Base-by-base conservation (phyloP, 2,329 filamentous ascomycete species). In the Phialophora expanda region DNA sequence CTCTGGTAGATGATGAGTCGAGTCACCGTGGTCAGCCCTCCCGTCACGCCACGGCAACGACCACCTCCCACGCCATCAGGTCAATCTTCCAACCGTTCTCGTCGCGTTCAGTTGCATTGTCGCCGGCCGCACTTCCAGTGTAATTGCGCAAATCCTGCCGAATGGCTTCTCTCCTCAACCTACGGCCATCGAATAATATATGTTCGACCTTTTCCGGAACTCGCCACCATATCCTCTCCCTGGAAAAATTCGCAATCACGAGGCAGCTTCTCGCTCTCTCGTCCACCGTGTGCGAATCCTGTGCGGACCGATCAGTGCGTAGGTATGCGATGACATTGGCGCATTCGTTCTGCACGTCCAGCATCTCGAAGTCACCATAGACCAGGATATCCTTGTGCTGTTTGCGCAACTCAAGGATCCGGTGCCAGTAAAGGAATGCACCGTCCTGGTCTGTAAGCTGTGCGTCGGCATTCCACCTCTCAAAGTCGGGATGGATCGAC, bases 351-450 rank as follows among this genome's bases (percentile, higher is more conserved):
- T 66, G 48, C 22, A 61, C 14, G 26, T 71, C 66, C 32, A 72
- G 56, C 69, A 71, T 71, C 41, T 70, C 56, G 53, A 72, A 71
- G 20, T 59, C 58, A 26, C 71, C 71, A 46, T 71, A 71, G 38
- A 71, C 83, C 64, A 91, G 86, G 8, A 87, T 74, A 51, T 87
- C 83, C 17, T 80, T 80, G 72, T 87, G 79, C 68, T 83, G 75
- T 75, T 86, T 87, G 54, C 88, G 80, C 53, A 86, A 77, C 61
- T 71, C 73, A 50, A 90, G 77, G 69, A 84, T 81, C 54, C 78
- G 75, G 75, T 84, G 84, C 86, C 88, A 90, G 75, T 89, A 90
- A 46, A 82, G 79, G 59, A 87, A 79, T 2, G 89, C 84, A 28
- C 81, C 81, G 0, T 75, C 65, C 0, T 75, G 66, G 32, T 83